Evolutionary conservation across 164 flowering plant genomes (phyloP), one percentile per base, ranked within the genome.

Genomic region (Nelumbo lutea): DNA sequence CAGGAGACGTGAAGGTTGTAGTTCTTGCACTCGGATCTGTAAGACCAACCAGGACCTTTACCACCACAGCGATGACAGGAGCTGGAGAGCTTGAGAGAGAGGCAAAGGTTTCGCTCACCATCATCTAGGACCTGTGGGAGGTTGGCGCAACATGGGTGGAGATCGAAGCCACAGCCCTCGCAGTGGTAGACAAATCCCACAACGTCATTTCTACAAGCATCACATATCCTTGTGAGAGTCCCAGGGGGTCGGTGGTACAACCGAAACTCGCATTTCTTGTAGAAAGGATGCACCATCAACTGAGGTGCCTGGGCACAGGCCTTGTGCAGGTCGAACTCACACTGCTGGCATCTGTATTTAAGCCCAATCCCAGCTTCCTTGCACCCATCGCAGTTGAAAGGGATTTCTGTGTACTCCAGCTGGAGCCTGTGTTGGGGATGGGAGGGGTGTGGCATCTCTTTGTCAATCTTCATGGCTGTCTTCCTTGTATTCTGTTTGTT

Each of bases 381-480:
- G 79, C 91, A 87, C 38, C 91, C 91, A 56, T 87, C 87, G 40
- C 91, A 87, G 40, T 75, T 78, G 83, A 85, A 85, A 0, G 89
- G 91, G 40, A 62, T 75, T 66, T 84, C 89, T 1, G 86, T 79
- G 77, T 80, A 84, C 42, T 85, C 85, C 44, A 85, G 75, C 79
- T 74, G 81, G 43, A 87, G 84, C 64, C 63, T 82, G 83, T 87
- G 91, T 9, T 81, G 72, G 5, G 83, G 79, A 73, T 87, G 91
- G 75, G 42, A 64, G 4, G 79, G 79, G 76, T 87, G 89, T 51
- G 15, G 61, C 47, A 87, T 77, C 62, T 84, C 89, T 62, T 74
- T 82, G 76, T 79, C 83, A 59, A 79, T 71, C 73, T 78, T 85
- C 88, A 83, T 85, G 62, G 41, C 1, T n/a, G 47, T 6, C n/a